These are phyloP conservation scores for Pleurotus cornucopiae DNA, from an alignment of 768 basidiomycete genomes.

Conservation along the genomic window DNA sequence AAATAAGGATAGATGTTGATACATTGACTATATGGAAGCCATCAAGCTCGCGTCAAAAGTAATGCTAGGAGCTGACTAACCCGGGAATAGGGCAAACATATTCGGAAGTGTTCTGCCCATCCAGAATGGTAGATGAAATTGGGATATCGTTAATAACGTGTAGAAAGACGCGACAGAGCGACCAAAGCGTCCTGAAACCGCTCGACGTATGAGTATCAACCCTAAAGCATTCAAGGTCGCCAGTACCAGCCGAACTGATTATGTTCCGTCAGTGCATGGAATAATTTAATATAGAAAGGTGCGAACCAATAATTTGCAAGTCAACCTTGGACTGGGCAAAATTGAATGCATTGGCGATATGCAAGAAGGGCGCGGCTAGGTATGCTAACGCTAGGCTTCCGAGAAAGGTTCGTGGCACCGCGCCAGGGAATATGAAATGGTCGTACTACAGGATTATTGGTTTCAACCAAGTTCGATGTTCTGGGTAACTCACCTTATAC, in stretches of 20 bases:
- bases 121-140: conserved; percentile 94
- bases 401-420: conserved; percentile 84
- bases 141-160: conserved; percentile 65
- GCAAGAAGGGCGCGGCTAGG: conserved; percentile 45
- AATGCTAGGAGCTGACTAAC: conserved; percentile 35
- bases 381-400: conserved; percentile 71
- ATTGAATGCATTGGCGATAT: conserved; percentile 35
- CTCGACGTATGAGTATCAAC: conserved; percentile 60
- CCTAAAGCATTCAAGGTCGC: conserved; percentile 60
- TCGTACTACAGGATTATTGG: conserved; percentile 61
- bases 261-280: neutral
- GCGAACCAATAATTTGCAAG: conserved; percentile 67
- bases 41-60: neutral
- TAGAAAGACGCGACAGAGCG: conserved; percentile 52
- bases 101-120: conserved; percentile 93
- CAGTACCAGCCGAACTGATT: conserved; percentile 69
- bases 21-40: conserved; percentile 51
- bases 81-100: conserved; percentile 82
- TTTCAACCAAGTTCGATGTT: neutral
- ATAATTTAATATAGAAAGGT: neutral
- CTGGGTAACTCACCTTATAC: neutral
- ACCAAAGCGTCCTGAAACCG: conserved; percentile 64
- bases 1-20: conserved; percentile 44
- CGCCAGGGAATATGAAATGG: conserved; percentile 83
- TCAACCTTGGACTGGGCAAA: conserved; percentile 54